phyloP scores from a whole-genome alignment of 495 filamentous ascomycete species.

The Pseudoneurospora amorphoporcata region DNA sequence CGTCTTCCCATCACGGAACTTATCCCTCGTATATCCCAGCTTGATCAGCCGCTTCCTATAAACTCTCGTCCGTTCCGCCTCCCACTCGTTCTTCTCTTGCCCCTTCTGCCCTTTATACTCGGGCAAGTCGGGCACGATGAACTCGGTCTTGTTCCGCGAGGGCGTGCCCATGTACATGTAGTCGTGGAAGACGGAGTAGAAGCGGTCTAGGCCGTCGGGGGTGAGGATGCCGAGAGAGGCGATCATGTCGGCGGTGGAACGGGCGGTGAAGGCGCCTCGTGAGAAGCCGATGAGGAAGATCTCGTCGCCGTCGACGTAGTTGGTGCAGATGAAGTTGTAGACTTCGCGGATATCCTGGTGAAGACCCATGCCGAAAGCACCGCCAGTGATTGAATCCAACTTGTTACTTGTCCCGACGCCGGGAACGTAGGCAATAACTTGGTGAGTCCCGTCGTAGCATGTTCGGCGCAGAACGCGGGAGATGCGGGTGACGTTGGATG shows the following conservation, averaged over 20 bases:
- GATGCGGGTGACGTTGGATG: slow-evolving; percentile 38
- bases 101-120: slow-evolving; percentile 14
- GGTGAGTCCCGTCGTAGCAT: slow-evolving; percentile 22
- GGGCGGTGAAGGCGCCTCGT: slow-evolving; percentile 58
- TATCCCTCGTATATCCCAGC: slow-evolving; percentile 18
- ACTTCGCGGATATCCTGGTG: slow-evolving; percentile 46
- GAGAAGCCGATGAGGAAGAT: slow-evolving; percentile 62
- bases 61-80: slow-evolving; percentile 10
- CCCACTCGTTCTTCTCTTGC: slow-evolving; percentile 21
- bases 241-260: slow-evolving; percentile 51
- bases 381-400: slow-evolving; percentile 37
- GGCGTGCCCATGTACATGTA: slow-evolving; percentile 23
- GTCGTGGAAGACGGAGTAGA: slow-evolving; percentile 52
- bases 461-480: slow-evolving; percentile 23
- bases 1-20: slow-evolving; percentile 13
- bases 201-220: slow-evolving; percentile 45
- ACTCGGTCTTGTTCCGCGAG: slow-evolving; percentile 11
- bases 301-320: slow-evolving; percentile 53
- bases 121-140: slow-evolving; percentile 6
- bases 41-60: slow-evolving; percentile 20
- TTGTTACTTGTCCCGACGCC: slow-evolving; percentile 35
- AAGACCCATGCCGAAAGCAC: slow-evolving; percentile 36
- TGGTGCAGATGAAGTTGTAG: slow-evolving; percentile 55
- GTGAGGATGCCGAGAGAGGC: slow-evolving; percentile 50
- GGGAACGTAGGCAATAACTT: slow-evolving; percentile 35